Conservation (phyloP, 2,329 filamentous ascomycete genomes). For the Colletotrichum sp. region DNA sequence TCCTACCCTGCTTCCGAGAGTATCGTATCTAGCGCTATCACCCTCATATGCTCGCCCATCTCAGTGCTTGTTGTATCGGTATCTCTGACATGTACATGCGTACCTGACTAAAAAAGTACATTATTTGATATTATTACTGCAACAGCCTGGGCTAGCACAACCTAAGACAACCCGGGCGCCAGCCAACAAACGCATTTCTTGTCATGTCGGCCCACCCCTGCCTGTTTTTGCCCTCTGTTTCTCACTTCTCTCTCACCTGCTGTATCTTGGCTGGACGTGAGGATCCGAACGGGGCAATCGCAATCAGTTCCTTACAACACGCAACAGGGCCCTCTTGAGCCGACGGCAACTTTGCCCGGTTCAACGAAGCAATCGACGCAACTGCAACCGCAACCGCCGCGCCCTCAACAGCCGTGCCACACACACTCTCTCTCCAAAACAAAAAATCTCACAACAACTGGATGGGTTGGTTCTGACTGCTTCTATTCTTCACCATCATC, state of each 20-base stretch:
- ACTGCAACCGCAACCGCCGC: not conserved
- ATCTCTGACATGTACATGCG: not conserved
- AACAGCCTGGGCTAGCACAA: conserved; percentile 10
- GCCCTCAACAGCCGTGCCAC: not conserved
- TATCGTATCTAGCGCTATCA: not conserved
- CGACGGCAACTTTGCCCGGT: not conserved
- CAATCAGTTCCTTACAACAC: not conserved
- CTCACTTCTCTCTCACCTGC: not conserved
- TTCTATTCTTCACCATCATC: not conserved
- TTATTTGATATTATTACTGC: not conserved
- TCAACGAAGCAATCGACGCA: not conserved
- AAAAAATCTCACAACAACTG: not conserved
- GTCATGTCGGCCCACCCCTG: conserved; percentile 7
- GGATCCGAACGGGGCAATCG: not conserved
- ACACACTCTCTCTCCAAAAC: not conserved
- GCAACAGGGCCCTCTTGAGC: not conserved
- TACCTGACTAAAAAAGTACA: not conserved
- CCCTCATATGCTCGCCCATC: not conserved
- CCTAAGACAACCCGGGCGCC: conserved; percentile 13
- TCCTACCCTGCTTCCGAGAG: not conserved
- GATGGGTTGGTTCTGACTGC: not conserved
- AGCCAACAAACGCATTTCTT: conserved; percentile 10
- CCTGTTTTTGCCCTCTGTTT: not conserved
- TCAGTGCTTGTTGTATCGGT: not conserved
- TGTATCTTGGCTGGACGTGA: not conserved